Evolutionary conservation across 192 early-diverging fungal genomes (phyloP).

Genomic region (Geranomyces variabilis): DNA sequence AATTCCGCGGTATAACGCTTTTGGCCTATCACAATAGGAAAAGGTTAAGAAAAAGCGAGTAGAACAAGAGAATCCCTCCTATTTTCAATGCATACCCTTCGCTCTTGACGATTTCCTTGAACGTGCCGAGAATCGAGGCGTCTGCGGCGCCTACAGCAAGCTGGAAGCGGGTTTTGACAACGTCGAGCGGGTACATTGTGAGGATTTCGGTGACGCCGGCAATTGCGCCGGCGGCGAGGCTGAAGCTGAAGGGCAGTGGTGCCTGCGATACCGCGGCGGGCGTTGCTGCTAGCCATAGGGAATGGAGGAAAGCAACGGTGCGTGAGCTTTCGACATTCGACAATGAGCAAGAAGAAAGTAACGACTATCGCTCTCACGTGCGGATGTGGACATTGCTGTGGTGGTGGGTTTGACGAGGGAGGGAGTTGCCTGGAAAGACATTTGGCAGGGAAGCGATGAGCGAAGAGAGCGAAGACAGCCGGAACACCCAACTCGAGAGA

Average conservation of each 20-base stretch:
- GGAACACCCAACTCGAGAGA: too few species aligned
- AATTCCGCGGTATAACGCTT: conserved; percentile 64
- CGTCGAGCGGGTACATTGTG: conserved; percentile 92
- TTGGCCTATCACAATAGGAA: conserved; percentile 28
- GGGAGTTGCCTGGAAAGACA: too few species aligned
- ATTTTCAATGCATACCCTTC: conserved; percentile 56
- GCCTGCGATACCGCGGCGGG: neutral
- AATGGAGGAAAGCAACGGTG: too few species aligned
- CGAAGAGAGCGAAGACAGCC: too few species aligned
- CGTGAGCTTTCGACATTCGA: too few species aligned
- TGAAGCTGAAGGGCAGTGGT: conserved; percentile 12
- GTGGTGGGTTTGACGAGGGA: too few species aligned
- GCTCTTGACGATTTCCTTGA: conserved; percentile 68
- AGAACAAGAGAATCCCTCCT: neutral
- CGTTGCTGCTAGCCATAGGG: too few species aligned
- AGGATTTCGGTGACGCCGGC: conserved; percentile 83
- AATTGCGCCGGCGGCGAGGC: conserved; percentile 43
- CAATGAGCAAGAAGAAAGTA: too few species aligned
- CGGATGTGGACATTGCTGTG: too few species aligned
- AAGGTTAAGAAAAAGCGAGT: neutral
- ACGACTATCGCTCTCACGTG: too few species aligned
- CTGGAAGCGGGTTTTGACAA: conserved; percentile 94
- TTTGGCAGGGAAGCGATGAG: too few species aligned
- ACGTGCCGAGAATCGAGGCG: conserved; percentile 66
- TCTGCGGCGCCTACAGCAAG: conserved; percentile 69